Evolutionary conservation across 768 basidiomycete species (phyloP).

Genomic region (Trametes sanguinea): DNA sequence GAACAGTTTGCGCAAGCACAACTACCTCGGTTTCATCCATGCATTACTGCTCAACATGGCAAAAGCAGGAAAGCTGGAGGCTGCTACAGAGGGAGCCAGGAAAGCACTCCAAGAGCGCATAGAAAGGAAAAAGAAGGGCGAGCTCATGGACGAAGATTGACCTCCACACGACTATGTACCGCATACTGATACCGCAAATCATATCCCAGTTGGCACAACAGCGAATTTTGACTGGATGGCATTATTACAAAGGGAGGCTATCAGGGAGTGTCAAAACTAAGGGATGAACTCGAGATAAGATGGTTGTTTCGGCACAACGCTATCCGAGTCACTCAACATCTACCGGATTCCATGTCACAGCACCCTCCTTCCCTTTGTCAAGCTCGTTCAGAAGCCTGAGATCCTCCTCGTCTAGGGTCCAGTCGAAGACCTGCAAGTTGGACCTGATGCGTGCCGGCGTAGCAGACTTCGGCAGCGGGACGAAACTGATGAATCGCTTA

Average conservation of each 20-base stretch:
- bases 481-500: constrained; percentile 34
- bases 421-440: constrained; percentile 50
- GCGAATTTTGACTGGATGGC: no score
- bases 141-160: constrained; percentile 46
- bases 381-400: constrained; percentile 46
- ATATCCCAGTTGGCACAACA: neutral
- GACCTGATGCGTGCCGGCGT: constrained; percentile 43
- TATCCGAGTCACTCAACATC: constrained; percentile 23
- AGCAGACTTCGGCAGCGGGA: constrained; percentile 53
- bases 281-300: no score
- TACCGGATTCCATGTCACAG: constrained; percentile 52
- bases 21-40: constrained; percentile 82
- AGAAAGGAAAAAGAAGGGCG: constrained; percentile 43
- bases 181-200: neutral
- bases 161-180: neutral
- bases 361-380: constrained; percentile 47
- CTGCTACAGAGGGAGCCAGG: constrained; percentile 49
- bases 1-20: constrained; percentile 84
- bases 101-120: constrained; percentile 46
- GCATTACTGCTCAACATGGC: constrained; percentile 73
- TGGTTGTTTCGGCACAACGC: neutral
- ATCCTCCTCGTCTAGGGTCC: constrained; percentile 43
- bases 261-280: no score
- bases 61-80: constrained; percentile 61
- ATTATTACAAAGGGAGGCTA: no score